A percentile compares a stretch with the other conserved stretches of the same genome.
Conservation (phyloP, 176 grass and related monocot species). For the Musa acuminata region DNA sequence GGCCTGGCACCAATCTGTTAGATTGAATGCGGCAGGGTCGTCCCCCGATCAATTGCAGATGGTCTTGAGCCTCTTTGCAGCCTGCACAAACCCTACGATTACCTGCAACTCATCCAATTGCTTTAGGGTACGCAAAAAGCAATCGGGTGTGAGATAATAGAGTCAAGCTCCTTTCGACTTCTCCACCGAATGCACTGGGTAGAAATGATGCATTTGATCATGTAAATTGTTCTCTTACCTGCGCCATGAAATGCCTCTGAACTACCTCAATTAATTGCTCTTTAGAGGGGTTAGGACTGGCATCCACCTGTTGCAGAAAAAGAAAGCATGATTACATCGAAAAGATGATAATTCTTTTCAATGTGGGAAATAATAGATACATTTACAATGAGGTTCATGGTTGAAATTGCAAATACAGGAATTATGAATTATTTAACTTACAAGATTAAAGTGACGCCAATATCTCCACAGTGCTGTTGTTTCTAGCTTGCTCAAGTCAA, state of each 20-base stretch:
- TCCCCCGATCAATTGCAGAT: constrained; percentile 28
- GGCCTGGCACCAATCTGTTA: constrained; percentile 17
- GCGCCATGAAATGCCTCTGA: constrained; percentile 68
- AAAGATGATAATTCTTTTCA: background rate
- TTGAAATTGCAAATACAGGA: background rate
- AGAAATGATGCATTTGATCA: background rate
- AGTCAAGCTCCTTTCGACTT: background rate
- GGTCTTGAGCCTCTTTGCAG: constrained; percentile 76
- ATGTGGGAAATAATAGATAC: no score
- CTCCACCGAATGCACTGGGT: background rate
- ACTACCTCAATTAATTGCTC: constrained; percentile 74
- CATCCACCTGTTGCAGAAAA: constrained; percentile 39
- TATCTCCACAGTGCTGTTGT: constrained; percentile 73
- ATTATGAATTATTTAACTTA: constrained; percentile 26
- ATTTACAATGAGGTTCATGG: no score
- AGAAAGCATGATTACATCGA: constrained; percentile 9
- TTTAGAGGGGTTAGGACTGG: constrained; percentile 60
- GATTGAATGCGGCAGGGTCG: constrained; percentile 24
- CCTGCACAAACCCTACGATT: constrained; percentile 52
- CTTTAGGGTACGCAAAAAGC: constrained; percentile 27
- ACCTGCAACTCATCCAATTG: constrained; percentile 87
- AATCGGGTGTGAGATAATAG: constrained; percentile 23
- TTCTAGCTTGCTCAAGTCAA: constrained; percentile 77
- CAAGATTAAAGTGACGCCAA: constrained; percentile 67
- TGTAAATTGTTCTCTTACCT: constrained; percentile 28